phyloP scores from a whole-genome alignment of 2,329 filamentous ascomycete species.

The Talaromyces sp. region DNA sequence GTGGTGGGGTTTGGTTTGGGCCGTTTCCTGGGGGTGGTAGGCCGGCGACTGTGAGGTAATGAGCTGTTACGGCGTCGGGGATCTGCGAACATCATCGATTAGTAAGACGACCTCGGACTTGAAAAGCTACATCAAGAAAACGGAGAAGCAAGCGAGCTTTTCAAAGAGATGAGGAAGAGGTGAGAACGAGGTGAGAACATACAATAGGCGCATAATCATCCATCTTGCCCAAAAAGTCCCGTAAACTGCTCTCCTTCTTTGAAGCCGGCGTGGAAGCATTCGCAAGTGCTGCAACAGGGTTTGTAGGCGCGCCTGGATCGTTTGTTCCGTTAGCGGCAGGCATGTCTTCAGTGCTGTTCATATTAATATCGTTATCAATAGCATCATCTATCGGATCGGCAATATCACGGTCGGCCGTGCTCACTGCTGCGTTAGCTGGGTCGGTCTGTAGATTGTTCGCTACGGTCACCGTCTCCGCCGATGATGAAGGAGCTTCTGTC shows the following conservation, averaged over 20 bases:
- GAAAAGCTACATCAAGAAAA: not conserved
- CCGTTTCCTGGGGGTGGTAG: constrained; percentile 83
- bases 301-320: constrained; percentile 19
- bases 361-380: constrained; percentile 38
- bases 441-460: constrained; percentile 7
- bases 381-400: constrained; percentile 32
- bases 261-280: constrained; percentile 53
- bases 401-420: constrained; percentile 25
- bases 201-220: constrained; percentile 98
- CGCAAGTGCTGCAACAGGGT: constrained; percentile 22
- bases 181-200: constrained; percentile 37
- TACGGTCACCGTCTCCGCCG: constrained; percentile 7
- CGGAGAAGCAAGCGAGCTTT: not conserved
- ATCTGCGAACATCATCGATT: constrained; percentile 59
- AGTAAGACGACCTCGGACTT: not conserved
- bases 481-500: constrained; percentile 23
- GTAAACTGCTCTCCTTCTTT: constrained; percentile 86
- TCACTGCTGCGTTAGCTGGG: constrained; percentile 15
- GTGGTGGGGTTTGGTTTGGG: constrained; percentile 71
- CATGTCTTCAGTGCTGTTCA: constrained; percentile 28
- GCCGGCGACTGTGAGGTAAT: constrained; percentile 94
- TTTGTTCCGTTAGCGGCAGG: constrained; percentile 20
- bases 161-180: not conserved
- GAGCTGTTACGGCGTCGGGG: constrained; percentile 93
- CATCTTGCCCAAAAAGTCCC: constrained; percentile 93